phyloP scores from a whole-genome alignment of 306 rosid genomes.

The Lathyrus tuberosus region DNA sequence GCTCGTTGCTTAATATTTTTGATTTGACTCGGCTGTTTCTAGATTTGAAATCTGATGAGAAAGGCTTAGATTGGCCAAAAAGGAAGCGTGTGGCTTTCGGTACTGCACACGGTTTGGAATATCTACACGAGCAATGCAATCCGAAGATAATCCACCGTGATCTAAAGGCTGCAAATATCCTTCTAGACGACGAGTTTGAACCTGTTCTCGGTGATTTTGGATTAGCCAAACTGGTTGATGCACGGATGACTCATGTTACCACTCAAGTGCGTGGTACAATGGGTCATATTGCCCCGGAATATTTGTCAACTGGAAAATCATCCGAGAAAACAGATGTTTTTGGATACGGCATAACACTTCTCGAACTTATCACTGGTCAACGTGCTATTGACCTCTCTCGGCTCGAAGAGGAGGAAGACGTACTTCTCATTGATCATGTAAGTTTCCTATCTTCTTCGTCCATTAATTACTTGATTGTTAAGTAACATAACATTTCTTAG shows the following conservation, averaged over 20 bases:
- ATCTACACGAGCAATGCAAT: conserved; percentile 85
- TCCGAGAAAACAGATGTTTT: conserved; percentile 92
- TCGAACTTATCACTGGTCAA: conserved; percentile 87
- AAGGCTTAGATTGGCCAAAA: conserved; percentile 56
- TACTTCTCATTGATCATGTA: conserved; percentile 93
- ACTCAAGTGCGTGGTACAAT: conserved; percentile 95
- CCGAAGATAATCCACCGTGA: conserved; percentile 96
- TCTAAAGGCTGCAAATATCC: conserved; percentile 92
- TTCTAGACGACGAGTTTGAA: conserved; percentile 81
- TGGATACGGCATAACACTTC: conserved; percentile 94
- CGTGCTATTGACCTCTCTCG: conserved; percentile 87
- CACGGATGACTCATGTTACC: conserved; percentile 81
- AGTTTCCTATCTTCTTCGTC: conserved; percentile 23
- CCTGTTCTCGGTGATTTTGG: conserved; percentile 96
- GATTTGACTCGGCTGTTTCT: conserved; percentile 18
- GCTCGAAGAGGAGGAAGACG: conserved; percentile 93
- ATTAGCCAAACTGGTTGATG: conserved; percentile 76
- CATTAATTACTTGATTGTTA: background rate
- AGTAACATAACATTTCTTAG: background rate
- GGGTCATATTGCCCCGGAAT: conserved; percentile 99
- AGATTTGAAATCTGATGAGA: conserved; percentile 55
- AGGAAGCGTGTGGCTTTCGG: conserved; percentile 57
- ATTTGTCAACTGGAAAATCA: conserved; percentile 88
- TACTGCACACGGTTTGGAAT: conserved; percentile 71
- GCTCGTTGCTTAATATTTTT: conserved; percentile 23